phyloP scores from a whole-genome alignment of 2,329 filamentous ascomycete genomes.

The Hirsutella minnesotensis region DNA sequence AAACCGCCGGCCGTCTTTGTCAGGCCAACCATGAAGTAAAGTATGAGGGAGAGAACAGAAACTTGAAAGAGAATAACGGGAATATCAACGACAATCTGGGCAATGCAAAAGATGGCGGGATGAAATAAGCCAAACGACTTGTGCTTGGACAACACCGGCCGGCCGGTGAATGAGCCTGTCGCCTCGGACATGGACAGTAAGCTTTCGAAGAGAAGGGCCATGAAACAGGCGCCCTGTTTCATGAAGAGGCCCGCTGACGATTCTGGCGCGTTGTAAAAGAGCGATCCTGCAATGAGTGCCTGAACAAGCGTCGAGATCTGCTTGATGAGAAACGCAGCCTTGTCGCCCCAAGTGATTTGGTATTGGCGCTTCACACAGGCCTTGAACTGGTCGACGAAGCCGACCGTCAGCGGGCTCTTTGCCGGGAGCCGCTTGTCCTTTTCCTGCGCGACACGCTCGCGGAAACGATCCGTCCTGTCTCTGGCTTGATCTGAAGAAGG shows the following conservation, averaged over 20 bases:
- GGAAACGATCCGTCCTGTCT: slow-evolving; percentile 39
- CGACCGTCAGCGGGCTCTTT: slow-evolving; percentile 43
- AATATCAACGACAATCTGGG: slow-evolving; percentile 41
- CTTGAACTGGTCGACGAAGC: slow-evolving; percentile 42
- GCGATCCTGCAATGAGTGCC: slow-evolving; percentile 50
- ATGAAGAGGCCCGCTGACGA: slow-evolving; percentile 50
- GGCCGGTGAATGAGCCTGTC: slow-evolving; percentile 46
- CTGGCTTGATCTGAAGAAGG: slow-evolving; percentile 36
- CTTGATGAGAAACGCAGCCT: slow-evolving; percentile 50
- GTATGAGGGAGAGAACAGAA: slow-evolving; percentile 40
- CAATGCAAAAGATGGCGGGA: slow-evolving; percentile 46
- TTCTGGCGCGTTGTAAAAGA: slow-evolving; percentile 52
- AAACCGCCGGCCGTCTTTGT: slow-evolving; percentile 38
- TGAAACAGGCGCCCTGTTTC: slow-evolving; percentile 53
- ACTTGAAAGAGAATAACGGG: slow-evolving; percentile 47
- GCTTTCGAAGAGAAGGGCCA: slow-evolving; percentile 50
- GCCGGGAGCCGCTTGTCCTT: slow-evolving; percentile 42
- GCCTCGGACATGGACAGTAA: slow-evolving; percentile 56
- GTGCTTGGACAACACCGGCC: slow-evolving; percentile 48
- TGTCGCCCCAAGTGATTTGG: slow-evolving; percentile 54
- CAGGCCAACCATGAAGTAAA: slow-evolving; percentile 55
- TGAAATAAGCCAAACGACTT: slow-evolving; percentile 46
- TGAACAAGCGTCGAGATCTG: slow-evolving; percentile 45
- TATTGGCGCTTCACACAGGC: slow-evolving; percentile 49
- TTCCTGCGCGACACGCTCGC: slow-evolving; percentile 36